phyloP scores from a whole-genome alignment of 495 filamentous ascomycete genomes.

The Aspergillus biplanus region DNA sequence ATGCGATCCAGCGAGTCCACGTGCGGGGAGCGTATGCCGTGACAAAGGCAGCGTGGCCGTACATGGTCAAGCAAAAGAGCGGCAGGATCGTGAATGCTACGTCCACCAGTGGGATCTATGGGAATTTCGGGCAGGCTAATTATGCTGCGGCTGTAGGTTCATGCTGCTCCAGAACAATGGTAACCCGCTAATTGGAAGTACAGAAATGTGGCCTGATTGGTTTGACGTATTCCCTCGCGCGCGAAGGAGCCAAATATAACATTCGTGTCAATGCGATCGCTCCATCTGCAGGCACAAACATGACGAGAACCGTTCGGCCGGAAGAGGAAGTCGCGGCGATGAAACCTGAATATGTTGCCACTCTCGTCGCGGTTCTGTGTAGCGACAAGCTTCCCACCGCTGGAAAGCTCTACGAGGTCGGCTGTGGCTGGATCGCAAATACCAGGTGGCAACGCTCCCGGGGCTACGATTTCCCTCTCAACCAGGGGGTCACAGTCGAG shows the following conservation, averaged over 20 bases:
- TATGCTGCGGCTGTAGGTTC: constrained; percentile 72
- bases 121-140: constrained; percentile 98
- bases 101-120: constrained; percentile 95
- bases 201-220: constrained; percentile 92
- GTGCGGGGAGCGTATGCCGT: constrained; percentile 94
- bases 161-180: too few species aligned
- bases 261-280: constrained; percentile 98
- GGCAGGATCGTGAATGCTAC: constrained; percentile 96
- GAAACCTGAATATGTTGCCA: constrained; percentile 98
- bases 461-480: constrained; percentile 81
- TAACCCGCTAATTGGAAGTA: too few species aligned
- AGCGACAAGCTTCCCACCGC: constrained; percentile 88
- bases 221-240: constrained; percentile 89
- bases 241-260: constrained; percentile 96
- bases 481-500: too few species aligned
- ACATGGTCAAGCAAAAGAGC: constrained; percentile 98
- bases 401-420: constrained; percentile 92
- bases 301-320: constrained; percentile 94
- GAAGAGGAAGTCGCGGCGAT: constrained; percentile 98
- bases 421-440: constrained; percentile 88
- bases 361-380: constrained; percentile 83
- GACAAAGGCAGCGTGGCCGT: constrained; percentile 97
- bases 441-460: constrained; percentile 95
- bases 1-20: constrained; percentile 90
- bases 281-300: constrained; percentile 93